Base-by-base conservation (phyloP, 2,329 filamentous ascomycete species). In the Macrophomina tecta region DNA sequence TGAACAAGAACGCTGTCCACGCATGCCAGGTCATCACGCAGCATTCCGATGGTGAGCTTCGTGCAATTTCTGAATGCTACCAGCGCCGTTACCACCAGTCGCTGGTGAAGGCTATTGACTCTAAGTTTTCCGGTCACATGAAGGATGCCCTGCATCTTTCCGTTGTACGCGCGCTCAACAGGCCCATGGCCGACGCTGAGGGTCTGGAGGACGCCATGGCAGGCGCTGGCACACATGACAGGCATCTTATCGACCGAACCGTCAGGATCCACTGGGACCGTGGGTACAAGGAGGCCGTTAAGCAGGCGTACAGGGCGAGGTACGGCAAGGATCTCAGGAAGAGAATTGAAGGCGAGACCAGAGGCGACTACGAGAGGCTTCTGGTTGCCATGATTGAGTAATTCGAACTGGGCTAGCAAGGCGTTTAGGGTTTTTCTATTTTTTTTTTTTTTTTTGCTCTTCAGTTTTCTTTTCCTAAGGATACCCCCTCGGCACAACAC, bases 41-140 rank as follows among this genome's bases (percentile, higher is more conserved):
- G 55, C 86, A 91, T 56, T 96, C 90, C 72, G 90, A 97, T 77
- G 89, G 87, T 64, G 93, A 98, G 78, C 86, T 99, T 65, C 88
- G 92, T 40, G 93, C 93, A 45, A 93, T 98, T 68, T 85, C 86
- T 12, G 86, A 91, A 63, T 85, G 88, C 0, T 98, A 97, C 80
- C 84, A 89, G 72, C 82, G 95, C 80, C 83, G 87, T 71, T 96
- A 93, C 76, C 86, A 89, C 23, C 86, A 85, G 46, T 82, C 87
- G 12, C 83, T 98, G 1, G 89, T 92, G 70, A 86, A 87, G 40
- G 89, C 93, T 60, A 88, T 98, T 72, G 87, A 88, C 69, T 91
- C 87, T 81, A 89, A 95, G 73, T 97, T 97, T 79, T 91, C 90
- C 0, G 94, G 94, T 0, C 94, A 98, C 76, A 97, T 98, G 93